Evolutionary conservation across 2,329 filamentous ascomycete genomes (phyloP).

Genomic region (Epichloe elymi): DNA sequence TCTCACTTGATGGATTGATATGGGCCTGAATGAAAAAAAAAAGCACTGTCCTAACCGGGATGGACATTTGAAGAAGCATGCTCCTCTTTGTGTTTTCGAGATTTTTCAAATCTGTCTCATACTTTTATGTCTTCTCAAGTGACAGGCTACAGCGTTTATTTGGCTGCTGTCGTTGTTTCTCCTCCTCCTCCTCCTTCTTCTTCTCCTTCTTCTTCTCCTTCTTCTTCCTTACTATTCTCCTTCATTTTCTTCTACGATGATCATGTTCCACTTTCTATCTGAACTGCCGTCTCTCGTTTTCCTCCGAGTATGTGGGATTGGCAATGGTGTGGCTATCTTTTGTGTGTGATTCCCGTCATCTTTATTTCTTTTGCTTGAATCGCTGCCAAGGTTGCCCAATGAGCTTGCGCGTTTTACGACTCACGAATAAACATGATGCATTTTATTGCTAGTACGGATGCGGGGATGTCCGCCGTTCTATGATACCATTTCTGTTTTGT

Average conservation of each 20-base stretch:
- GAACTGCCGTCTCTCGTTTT: conserved; percentile 2
- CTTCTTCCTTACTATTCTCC: conserved; percentile 1
- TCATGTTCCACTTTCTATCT: conserved; percentile 1
- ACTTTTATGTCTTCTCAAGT: conserved; percentile 8
- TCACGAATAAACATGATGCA: conserved; percentile 2
- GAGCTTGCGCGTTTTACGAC: conserved; percentile 2
- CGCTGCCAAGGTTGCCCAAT: conserved; percentile 4
- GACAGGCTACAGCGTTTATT: conserved; percentile 9
- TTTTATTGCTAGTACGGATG: not conserved
- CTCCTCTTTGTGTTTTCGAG: conserved; percentile 8
- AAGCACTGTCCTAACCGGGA: conserved; percentile 4
- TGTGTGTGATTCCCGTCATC: conserved; percentile 1
- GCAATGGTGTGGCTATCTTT: not conserved
- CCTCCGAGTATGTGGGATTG: conserved; percentile 3
- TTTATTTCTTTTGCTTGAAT: conserved; percentile 1
- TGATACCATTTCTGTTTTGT: conserved; percentile 3
- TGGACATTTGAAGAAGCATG: conserved; percentile 8
- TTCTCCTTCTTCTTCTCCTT: not conserved
- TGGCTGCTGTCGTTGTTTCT: conserved; percentile 7
- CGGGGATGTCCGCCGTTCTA: not conserved
- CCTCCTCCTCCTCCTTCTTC: not conserved
- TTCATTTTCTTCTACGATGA: conserved; percentile 1
- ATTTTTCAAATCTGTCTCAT: conserved; percentile 10
- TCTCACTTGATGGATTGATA: conserved; percentile 2
- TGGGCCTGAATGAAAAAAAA: conserved; percentile 1